phyloP scores from a whole-genome alignment of 805 yeast species.

The Zygosaccharomyces bailii region DNA sequence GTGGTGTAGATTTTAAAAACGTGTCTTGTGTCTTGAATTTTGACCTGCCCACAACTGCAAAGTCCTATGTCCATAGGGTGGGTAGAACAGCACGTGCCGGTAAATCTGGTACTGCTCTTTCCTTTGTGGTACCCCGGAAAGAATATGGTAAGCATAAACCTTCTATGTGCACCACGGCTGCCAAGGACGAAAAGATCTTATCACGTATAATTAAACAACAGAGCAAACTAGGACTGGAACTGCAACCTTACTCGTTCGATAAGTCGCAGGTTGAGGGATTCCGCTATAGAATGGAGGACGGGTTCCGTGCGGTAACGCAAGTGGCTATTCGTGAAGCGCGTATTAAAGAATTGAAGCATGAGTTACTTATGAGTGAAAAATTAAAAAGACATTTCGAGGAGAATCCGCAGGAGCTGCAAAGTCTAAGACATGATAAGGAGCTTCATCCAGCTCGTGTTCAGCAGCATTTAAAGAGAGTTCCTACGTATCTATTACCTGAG shows the following conservation, averaged over 20 bases:
- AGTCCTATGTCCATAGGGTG: slow-evolving; percentile 85
- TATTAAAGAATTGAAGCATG: slow-evolving; percentile 80
- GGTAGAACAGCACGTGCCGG: slow-evolving; percentile 99
- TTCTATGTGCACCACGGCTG: slow-evolving; percentile 66
- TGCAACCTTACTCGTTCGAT: slow-evolving; percentile 88
- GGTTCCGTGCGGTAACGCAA: slow-evolving; percentile 89
- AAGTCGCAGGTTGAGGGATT: slow-evolving; percentile 90
- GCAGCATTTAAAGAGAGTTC: slow-evolving; percentile 84
- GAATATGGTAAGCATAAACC: slow-evolving; percentile 87
- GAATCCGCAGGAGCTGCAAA: slow-evolving; percentile 88
- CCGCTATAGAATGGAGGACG: slow-evolving; percentile 95
- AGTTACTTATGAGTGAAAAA: slow-evolving; percentile 82
- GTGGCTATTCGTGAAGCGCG: slow-evolving; percentile 91
- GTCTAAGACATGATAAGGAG: slow-evolving; percentile 88
- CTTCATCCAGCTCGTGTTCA: slow-evolving; percentile 79
- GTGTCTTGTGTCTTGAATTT: slow-evolving; percentile 96
- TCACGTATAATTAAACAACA: slow-evolving; percentile 75
- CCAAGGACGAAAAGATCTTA: slow-evolving; percentile 82
- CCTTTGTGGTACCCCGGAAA: slow-evolving; percentile 80
- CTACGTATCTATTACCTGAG: slow-evolving; percentile 85
- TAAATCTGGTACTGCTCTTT: slow-evolving; percentile 88
- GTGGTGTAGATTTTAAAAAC: slow-evolving; percentile 95
- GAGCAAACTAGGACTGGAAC: slow-evolving; percentile 62
- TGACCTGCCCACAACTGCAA: slow-evolving; percentile 86
- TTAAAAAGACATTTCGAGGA: slow-evolving; percentile 94